Evolutionary conservation across 2,329 filamentous ascomycete species (phyloP), one percentile per base, ranked within the genome.

Genomic region (Diaporthe sp.): DNA sequence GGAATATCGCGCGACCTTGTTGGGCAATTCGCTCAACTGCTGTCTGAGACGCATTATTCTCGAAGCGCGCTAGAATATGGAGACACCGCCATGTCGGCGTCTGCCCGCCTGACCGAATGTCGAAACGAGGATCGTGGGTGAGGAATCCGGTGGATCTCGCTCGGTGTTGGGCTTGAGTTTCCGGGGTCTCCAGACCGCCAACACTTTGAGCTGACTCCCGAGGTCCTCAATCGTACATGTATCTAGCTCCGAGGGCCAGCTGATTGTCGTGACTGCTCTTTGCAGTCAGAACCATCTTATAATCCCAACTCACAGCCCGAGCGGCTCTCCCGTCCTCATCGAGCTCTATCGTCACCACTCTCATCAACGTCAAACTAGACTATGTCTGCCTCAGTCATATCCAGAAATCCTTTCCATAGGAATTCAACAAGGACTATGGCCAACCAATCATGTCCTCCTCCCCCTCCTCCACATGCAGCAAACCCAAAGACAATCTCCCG

Each of bases 81-180:
- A 59, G 70, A 71, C 70, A 71, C 70, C 70, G 70, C 70, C 56
- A 71, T 71, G 44, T 71, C 70, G 70, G 70, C 70, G 70, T 59
- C 44, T 55, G 56, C 70, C 70, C 70, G 70, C 30, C 35, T 63
- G 56, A 30, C 69, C 55, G 56, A 25, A 44, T 53, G 63, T 68
- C 63, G 53, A 68, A 53, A 68, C 53, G 63, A 68, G 63, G 63
- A 68, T 68, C 47, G 47, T 39, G 47, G 32, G 9, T 53, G 63
- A 68, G 63, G 32, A 68, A 68, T 27, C 5, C 30, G 63, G 63
- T 68, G 63, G 63, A 68, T 53, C 63, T 53, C 63, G 44, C 63
- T 68, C 63, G 63, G 63, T 39, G 32, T 68, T 68, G 63, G 47
- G 37, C 63, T 39, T 53, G 47, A n/a, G 15, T 68, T 27, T 51